Percentiles rank a stretch among this genome's conserved stretches.
Evolutionary conservation across 1,139 yeast species (phyloP).

Genomic region (Yamadazyma oceani): DNA sequence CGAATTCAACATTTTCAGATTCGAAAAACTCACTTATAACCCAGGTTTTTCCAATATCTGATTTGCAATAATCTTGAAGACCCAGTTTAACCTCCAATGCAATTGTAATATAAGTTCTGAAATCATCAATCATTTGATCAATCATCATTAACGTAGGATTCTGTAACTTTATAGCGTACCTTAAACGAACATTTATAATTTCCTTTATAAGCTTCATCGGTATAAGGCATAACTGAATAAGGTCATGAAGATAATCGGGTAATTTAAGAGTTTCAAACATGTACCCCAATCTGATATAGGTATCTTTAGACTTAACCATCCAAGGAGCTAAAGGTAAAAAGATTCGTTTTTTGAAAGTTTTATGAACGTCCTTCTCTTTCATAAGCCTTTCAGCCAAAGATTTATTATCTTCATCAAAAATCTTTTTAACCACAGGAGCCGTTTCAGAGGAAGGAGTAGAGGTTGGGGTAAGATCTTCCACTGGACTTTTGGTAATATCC

Average conservation of each 20-base stretch:
- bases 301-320: conserved; percentile 75
- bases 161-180: conserved; percentile 74
- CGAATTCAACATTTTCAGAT: conserved; percentile 56
- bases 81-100: conserved; percentile 78
- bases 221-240: conserved; percentile 68
- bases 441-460: conserved; percentile 31
- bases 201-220: conserved; percentile 84
- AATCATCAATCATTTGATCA: conserved; percentile 90
- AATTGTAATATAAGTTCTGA: conserved; percentile 70
- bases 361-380: conserved; percentile 81
- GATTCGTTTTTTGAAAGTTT: conserved; percentile 62
- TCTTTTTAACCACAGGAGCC: conserved; percentile 27
- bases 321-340: conserved; percentile 63
- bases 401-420: conserved; percentile 57
- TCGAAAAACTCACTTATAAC: conserved; percentile 67
- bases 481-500: conserved; percentile 50
- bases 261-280: conserved; percentile 68
- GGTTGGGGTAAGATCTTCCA: conserved; percentile 21
- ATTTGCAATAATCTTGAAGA: conserved; percentile 61
- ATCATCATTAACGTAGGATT: conserved; percentile 96
- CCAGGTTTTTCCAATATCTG: conserved; percentile 69
- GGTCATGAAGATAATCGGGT: conserved; percentile 70
- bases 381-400: conserved; percentile 82
- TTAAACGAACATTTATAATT: conserved; percentile 69
- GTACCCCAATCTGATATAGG: conserved; percentile 63